Percentiles rank a stretch among this genome's conserved stretches.
Evolutionary conservation across 495 filamentous ascomycete species (phyloP).

Genomic region (Hypoxylon fuscum): DNA sequence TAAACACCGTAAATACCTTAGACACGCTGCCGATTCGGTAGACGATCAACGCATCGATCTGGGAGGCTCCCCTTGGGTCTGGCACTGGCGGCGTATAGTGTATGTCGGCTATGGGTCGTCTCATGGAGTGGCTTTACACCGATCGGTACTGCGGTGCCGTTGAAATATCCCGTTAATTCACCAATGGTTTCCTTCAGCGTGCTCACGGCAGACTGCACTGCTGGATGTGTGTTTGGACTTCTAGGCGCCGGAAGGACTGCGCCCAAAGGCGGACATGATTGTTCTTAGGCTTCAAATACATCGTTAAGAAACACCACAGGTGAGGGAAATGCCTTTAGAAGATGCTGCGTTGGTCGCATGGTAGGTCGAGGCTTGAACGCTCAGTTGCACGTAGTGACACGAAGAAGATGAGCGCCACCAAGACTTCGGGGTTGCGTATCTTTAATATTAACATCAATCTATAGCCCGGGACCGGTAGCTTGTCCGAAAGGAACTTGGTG

Average conservation of each 20-base stretch:
- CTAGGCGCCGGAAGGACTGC: conserved; percentile 26
- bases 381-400: background rate
- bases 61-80: conserved; percentile 35
- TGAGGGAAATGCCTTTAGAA: conserved; percentile 1
- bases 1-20: conserved; percentile 55
- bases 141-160: conserved; percentile 20
- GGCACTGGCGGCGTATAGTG: conserved; percentile 21
- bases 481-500: too few species aligned
- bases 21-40: conserved; percentile 58
- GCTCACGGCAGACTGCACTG: conserved; percentile 11
- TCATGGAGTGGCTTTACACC: conserved; percentile 29
- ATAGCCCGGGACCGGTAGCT: too few species aligned
- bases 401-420: background rate
- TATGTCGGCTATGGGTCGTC: conserved; percentile 11
- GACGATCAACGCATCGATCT: conserved; percentile 52
- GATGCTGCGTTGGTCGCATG: background rate
- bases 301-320: background rate
- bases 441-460: too few species aligned
- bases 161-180: conserved; percentile 1
- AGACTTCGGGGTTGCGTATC: too few species aligned
- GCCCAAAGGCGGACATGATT: conserved; percentile 26
- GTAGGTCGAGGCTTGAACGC: background rate
- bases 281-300: conserved; percentile 15
- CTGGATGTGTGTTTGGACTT: conserved; percentile 15
- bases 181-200: conserved; percentile 1